Evolutionary conservation across 495 filamentous ascomycete species (phyloP), one percentile per base, ranked within the genome.

Genomic region (Penicillium lividum): DNA sequence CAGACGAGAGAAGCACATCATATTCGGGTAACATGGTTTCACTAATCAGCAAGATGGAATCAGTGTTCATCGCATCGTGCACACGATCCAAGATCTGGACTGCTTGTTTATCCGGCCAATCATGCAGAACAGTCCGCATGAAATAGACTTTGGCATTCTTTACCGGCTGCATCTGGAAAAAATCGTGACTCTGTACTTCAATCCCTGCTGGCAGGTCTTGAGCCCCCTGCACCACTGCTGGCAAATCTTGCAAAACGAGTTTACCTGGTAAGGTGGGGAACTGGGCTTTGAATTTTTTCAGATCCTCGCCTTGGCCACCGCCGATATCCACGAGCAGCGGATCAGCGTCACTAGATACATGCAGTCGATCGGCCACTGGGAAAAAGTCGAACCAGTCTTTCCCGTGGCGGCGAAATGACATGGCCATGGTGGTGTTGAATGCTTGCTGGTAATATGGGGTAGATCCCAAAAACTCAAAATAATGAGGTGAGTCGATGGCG

Each of bases 211-310:
- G 53, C 7, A 73, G 53, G 42, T 50, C 52, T 36, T 57, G 72
- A 45, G 15, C 78, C 53, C 43, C 62, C 2, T 69, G 72, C 1
- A 84, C 56, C 0, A 71, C 78, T 38, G 60, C 68, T 5, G 68
- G 66, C 4, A 73, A 40, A 43, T 81, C 85, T 60, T 87, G 82
- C n/a, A 86, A 78, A 6, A 87, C 67, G 58, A 85, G 84, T 46
- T 71, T 66, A 7, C 55, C 60, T 4, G 58, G 57, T 51, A 84
- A 71, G 44, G 77, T 69, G 47, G 69, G 65, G 53, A 78, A 86
- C 33, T 43, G 44, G 42, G 66, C 56, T 16, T 80, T 82, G 31
- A 87, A 64, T 11, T 76, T 78, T 18, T 75, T 68, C 36, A 72
- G 73, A 18, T 83, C 79, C 56, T 85, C 82, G 0, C 84, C 84